Evolutionary conservation across 306 rosid genomes (phyloP).

Genomic region (Quercus alba): DNA sequence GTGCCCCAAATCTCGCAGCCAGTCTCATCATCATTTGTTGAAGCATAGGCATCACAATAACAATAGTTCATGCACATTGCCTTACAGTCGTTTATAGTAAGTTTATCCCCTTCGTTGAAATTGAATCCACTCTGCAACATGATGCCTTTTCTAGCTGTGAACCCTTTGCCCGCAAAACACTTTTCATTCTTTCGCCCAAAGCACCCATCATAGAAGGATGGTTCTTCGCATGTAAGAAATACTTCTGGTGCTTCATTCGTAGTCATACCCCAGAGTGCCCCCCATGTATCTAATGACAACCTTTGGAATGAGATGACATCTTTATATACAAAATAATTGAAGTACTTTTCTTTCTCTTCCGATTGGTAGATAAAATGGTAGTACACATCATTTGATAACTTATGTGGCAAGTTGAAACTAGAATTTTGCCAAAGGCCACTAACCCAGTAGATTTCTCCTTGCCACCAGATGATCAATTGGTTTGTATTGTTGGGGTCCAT

Average conservation of each 20-base stretch:
- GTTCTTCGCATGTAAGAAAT: fast-evolving
- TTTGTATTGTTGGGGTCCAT: no score
- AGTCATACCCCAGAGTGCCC: not conserved
- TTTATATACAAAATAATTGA: not conserved
- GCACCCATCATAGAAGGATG: no score
- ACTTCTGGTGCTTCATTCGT: no score
- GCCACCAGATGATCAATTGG: no score
- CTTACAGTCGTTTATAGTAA: constrained; percentile 11
- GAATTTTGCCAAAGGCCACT: not conserved
- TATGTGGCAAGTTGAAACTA: not conserved
- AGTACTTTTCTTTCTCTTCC: constrained; percentile 5
- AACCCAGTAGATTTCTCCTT: no score
- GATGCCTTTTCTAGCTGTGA: not conserved
- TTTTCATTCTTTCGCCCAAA: no score
- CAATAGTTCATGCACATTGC: not conserved
- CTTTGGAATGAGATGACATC: not conserved
- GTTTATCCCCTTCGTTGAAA: not conserved
- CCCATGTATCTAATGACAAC: not conserved
- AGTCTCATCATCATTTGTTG: not conserved
- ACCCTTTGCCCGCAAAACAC: no score
- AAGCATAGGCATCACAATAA: constrained; percentile 6
- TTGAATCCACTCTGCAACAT: not conserved
- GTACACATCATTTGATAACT: not conserved
- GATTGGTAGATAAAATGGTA: not conserved
- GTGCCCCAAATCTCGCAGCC: constrained; percentile 7